Conservation (phyloP, 2,329 filamentous ascomycete genomes). For the Neonectria coccinea region DNA sequence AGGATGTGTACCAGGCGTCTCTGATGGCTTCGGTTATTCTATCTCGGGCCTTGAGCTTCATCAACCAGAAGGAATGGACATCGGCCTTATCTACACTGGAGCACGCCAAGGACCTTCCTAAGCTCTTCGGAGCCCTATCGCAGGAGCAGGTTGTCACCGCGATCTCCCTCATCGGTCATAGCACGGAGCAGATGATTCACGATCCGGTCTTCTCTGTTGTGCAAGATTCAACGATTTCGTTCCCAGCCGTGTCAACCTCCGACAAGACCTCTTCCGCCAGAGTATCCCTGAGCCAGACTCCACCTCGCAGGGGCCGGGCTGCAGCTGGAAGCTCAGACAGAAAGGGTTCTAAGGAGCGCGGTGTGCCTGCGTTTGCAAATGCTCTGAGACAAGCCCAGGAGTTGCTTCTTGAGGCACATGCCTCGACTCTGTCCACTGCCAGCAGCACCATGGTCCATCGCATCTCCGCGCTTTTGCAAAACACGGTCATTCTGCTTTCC, state of each 20-base stretch:
- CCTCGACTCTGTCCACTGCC: constrained; percentile 63
- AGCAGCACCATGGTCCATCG: constrained; percentile 72
- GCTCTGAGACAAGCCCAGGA: constrained; percentile 75
- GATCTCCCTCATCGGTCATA: constrained; percentile 75
- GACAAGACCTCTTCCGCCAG: constrained; percentile 56
- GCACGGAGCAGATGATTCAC: constrained; percentile 77
- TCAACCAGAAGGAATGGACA: constrained; percentile 66
- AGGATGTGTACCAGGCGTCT: constrained; percentile 53
- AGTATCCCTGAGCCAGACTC: constrained; percentile 52
- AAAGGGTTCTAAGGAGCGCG: constrained; percentile 48
- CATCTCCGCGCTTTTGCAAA: constrained; percentile 73
- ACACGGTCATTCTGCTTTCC: constrained; percentile 73
- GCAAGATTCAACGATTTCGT: constrained; percentile 91
- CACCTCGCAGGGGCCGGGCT: constrained; percentile 48
- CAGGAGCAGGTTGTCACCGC: constrained; percentile 73
- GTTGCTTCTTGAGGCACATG: constrained; percentile 72
- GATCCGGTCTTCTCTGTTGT: constrained; percentile 91
- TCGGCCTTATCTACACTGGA: constrained; percentile 68
- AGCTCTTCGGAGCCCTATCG: constrained; percentile 53
- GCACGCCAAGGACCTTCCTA: constrained; percentile 59
- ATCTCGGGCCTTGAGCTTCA: constrained; percentile 57
- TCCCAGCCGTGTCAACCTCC: constrained; percentile 73
- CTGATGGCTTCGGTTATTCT: constrained; percentile 52
- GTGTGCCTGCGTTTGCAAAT: constrained; percentile 62
- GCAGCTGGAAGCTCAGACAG: constrained; percentile 34